Base-by-base conservation (phyloP, 2,329 filamentous ascomycete species). In the Colletotrichum spaethianum region DNA sequence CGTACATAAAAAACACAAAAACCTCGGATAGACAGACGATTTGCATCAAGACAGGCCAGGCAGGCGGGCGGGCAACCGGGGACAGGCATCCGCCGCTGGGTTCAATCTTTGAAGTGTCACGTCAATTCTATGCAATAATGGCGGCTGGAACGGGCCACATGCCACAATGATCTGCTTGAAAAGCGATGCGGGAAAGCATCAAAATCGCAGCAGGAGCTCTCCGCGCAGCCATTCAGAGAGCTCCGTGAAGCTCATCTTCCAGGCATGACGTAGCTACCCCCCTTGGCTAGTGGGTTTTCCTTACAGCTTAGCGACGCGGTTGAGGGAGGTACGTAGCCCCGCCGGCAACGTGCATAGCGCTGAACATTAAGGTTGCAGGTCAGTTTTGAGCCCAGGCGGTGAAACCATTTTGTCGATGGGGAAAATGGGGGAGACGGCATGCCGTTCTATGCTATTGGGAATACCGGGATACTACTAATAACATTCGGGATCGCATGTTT, bases 301-400 rank as follows among this genome's bases (percentile, higher is more conserved):
- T 38, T 14, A 57, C 38, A 18, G 26, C 20, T 33, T 18, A 20
- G 53, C 26, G 7, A 40, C 38, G 60, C 44, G 31, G 36, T 44
- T 28, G 23, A 20, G 42, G 7, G 18, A 16, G 59, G 26, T 69
- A 72, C 69, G 69, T 72, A 69, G 28, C 53, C 8, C 18, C 33
- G 12, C 40, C 12, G 31, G 23, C 60, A 46, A 48, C 60, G 38
- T 72, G 70, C 65, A 70, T 70, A 48, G 65, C 59, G 57, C 65
- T 69, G 65, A 69, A 64, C 38, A 70, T 72, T 72, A 72, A 72
- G 70, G 70, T 72, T 72, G 70, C 65, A 70, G 65, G 70, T 55
- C 53, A 69, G 70, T 72, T 69, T 72, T 59, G 70, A 70, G 69
- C 70, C 53, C 23, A 14, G 42, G 55, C 61, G 53, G 40, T 70